A percentile compares a stretch with the other conserved stretches of the same genome.
Evolutionary conservation across 2,329 filamentous ascomycete genomes (phyloP).

Genomic region (Stemphylium vesicarium): DNA sequence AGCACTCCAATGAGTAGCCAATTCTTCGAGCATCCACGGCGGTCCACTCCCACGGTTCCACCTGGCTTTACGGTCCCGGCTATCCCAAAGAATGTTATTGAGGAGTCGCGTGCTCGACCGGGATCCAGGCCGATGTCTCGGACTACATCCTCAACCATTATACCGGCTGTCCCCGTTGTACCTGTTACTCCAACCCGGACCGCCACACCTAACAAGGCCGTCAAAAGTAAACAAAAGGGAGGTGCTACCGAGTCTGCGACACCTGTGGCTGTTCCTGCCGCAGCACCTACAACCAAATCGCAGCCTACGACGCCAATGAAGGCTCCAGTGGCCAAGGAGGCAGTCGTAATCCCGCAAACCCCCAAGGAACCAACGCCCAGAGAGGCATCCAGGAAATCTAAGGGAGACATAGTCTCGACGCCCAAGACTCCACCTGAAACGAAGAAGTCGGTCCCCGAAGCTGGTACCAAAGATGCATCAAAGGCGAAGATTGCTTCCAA

Average conservation of each 20-base stretch:
- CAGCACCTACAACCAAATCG: conserved; percentile 4
- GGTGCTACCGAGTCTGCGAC: conserved; percentile 10
- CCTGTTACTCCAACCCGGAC: conserved; percentile 45
- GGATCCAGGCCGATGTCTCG: conserved; percentile 35
- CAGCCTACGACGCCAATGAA: conserved; percentile 33
- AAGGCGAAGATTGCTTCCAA: conserved; percentile 31
- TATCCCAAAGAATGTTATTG: conserved; percentile 28
- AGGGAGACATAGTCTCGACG: conserved; percentile 8
- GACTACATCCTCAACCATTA: conserved; percentile 39
- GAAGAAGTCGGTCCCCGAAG: conserved; percentile 21
- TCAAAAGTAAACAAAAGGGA: conserved; percentile 27
- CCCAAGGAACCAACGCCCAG: conserved; percentile 14
- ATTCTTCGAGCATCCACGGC: conserved; percentile 46
- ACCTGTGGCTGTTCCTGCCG: conserved; percentile 1
- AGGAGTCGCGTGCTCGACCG: conserved; percentile 28
- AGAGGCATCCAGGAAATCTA: conserved; percentile 18
- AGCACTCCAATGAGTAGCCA: conserved; percentile 29
- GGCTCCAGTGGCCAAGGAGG: conserved; percentile 14
- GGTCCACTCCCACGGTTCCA: conserved; percentile 54
- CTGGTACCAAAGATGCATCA: conserved; percentile 22
- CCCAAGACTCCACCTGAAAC: conserved; percentile 23
- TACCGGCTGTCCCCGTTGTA: conserved; percentile 50
- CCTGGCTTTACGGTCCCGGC: conserved; percentile 51
- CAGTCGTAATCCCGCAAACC: conserved; percentile 17
- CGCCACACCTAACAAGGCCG: conserved; percentile 39